Evolutionary conservation across 768 basidiomycete species (phyloP).

Genomic region (Phanerodontia chrysosporium): DNA sequence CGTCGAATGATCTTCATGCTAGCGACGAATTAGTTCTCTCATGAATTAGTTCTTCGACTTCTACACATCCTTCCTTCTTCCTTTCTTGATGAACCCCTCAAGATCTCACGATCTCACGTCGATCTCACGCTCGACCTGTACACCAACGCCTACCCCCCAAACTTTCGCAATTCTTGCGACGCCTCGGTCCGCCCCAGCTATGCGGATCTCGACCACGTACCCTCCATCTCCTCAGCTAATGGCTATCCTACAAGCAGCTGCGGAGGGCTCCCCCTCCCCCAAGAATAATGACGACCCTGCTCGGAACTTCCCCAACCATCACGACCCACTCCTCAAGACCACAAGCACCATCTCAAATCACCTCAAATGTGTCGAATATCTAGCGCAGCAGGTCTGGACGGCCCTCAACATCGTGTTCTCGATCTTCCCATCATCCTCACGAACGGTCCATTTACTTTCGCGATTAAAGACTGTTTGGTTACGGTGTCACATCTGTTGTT

Average conservation of each 20-base stretch:
- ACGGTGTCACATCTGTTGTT: background rate
- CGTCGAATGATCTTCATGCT: background rate
- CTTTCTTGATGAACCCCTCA: background rate
- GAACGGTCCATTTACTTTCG: background rate
- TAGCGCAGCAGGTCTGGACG: background rate
- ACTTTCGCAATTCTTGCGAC: background rate
- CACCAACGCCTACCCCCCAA: background rate
- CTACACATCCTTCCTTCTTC: no score
- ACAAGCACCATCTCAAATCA: background rate
- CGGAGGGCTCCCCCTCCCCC: background rate
- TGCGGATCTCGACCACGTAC: background rate
- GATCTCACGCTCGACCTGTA: background rate
- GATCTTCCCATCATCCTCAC: background rate
- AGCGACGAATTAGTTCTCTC: no score
- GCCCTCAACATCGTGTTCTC: background rate
- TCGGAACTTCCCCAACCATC: background rate
- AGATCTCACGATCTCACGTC: background rate
- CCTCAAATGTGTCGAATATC: background rate
- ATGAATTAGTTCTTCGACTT: no score
- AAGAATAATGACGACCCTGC: background rate
- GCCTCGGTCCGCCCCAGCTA: background rate
- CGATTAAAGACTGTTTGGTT: background rate
- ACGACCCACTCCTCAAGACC: background rate
- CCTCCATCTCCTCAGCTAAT: background rate
- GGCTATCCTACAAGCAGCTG: background rate